phyloP scores from a whole-genome alignment of 768 basidiomycete genomes.

The Lentinus tigrinus region DNA sequence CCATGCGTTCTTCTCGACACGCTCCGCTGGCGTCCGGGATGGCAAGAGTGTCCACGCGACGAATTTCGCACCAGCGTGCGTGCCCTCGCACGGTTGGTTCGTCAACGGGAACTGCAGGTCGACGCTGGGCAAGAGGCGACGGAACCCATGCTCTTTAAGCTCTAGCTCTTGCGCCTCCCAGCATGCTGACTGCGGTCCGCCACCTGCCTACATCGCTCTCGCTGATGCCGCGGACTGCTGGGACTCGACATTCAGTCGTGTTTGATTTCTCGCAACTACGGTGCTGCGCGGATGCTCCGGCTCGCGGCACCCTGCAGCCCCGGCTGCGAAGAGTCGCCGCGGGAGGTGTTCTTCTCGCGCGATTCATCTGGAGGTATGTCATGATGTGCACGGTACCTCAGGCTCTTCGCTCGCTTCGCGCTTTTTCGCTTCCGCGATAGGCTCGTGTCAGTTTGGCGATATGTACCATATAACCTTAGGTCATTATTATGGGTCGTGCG shows the following conservation, averaged over 20 bases:
- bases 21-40: slow-evolving; percentile 50
- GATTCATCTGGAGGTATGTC: slow-evolving; percentile 33
- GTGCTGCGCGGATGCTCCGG: slow-evolving; percentile 47
- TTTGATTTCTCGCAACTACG: no score
- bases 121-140: slow-evolving; percentile 16
- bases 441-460: neutral
- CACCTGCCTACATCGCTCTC: neutral
- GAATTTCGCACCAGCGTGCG: slow-evolving; percentile 12
- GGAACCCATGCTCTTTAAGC: slow-evolving; percentile 3
- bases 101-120: slow-evolving; percentile 20
- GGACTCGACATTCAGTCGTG: no score
- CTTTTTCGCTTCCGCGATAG: no score
- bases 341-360: slow-evolving; percentile 26
- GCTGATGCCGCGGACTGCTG: no score
- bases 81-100: slow-evolving; percentile 13
- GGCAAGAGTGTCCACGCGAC: slow-evolving; percentile 28
- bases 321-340: slow-evolving; percentile 29
- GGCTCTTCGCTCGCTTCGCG: neutral
- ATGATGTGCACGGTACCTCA: neutral
- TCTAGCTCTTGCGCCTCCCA: neutral
- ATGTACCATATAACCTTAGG: no score
- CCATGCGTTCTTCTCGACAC: slow-evolving; percentile 48
- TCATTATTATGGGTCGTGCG: no score
- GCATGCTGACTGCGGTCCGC: neutral
- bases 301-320: slow-evolving; percentile 25